Conservation (phyloP, 208 protist species). For the Lotmaria passim region DNA sequence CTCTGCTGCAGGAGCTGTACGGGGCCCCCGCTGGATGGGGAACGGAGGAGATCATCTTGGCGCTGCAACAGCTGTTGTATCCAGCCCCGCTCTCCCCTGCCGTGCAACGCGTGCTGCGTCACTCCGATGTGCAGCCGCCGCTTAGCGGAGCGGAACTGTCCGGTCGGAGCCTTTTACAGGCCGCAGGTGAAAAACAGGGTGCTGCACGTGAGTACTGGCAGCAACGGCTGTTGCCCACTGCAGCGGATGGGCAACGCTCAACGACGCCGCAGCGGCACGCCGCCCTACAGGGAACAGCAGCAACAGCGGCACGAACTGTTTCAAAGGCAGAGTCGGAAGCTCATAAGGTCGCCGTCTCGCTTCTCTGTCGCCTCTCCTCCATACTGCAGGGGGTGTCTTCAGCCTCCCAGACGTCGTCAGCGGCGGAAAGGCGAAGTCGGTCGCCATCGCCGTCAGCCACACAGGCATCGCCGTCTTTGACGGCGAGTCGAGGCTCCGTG, state of each 20-base stretch:
- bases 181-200: neutral
- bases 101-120: constrained; percentile 15
- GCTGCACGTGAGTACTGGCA: constrained; percentile 17
- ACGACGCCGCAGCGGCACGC: neutral
- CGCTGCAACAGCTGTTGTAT: constrained; percentile 16
- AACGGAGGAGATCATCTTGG: constrained; percentile 8
- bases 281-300: neutral
- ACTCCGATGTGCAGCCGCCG: constrained; percentile 17
- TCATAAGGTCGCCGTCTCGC: neutral
- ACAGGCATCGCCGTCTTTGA: too few species aligned
- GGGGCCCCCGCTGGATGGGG: constrained; percentile 11
- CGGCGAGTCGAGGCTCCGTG: too few species aligned
- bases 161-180: neutral
- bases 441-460: neutral
- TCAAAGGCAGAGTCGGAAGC: neutral
- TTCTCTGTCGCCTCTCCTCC: constrained; percentile 27
- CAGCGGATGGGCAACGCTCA: neutral
- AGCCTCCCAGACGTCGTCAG: neutral
- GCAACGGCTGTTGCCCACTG: constrained; percentile 13
- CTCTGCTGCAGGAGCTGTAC: constrained; percentile 10
- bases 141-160: constrained; percentile 23
- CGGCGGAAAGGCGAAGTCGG: neutral
- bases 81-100: constrained; percentile 13
- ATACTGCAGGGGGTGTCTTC: neutral
- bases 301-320: too few species aligned